These are phyloP conservation scores for Suhomyces taliae DNA, from an alignment of 1,139 yeast species.

Conservation along the genomic window DNA sequence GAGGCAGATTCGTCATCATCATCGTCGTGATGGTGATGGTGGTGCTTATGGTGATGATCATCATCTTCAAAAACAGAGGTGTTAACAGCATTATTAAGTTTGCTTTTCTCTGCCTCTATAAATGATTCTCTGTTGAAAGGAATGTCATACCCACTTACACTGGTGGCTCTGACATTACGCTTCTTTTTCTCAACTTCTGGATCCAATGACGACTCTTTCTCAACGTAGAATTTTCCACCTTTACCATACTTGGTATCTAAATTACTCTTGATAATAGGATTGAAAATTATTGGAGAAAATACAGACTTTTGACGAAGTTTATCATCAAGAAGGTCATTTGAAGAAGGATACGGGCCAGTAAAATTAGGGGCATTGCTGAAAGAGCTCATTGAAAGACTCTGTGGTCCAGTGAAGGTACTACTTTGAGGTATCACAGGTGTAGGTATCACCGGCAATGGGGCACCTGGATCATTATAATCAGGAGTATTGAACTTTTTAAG, in stretches of 20 bases:
- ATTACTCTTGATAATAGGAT: constrained; percentile 71
- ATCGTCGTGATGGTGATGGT: too few species aligned
- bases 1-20: constrained; percentile 4
- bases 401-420: constrained; percentile 6
- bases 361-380: not conserved
- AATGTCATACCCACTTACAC: constrained; percentile 38
- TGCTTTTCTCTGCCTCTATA: constrained; percentile 5
- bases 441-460: constrained; percentile 65
- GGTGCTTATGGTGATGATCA: not conserved
- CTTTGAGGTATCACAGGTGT: constrained; percentile 52
- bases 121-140: constrained; percentile 6
- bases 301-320: constrained; percentile 40
- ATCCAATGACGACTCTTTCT: constrained; percentile 31
- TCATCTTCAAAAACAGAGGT: constrained; percentile 1
- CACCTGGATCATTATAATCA: constrained; percentile 77
- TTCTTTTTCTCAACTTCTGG: constrained; percentile 25
- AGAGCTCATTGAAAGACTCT: constrained; percentile 4
- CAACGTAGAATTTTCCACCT: constrained; percentile 82
- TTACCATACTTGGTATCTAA: constrained; percentile 80
- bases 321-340: constrained; percentile 1
- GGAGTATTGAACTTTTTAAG: constrained; percentile 39
- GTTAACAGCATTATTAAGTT: not conserved
- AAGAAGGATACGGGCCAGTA: not conserved
- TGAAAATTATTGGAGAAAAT: constrained; percentile 78
- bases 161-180: constrained; percentile 37